Conservation (phyloP, 2,329 filamentous ascomycete species). For the Pestalotiopsis sp. region DNA sequence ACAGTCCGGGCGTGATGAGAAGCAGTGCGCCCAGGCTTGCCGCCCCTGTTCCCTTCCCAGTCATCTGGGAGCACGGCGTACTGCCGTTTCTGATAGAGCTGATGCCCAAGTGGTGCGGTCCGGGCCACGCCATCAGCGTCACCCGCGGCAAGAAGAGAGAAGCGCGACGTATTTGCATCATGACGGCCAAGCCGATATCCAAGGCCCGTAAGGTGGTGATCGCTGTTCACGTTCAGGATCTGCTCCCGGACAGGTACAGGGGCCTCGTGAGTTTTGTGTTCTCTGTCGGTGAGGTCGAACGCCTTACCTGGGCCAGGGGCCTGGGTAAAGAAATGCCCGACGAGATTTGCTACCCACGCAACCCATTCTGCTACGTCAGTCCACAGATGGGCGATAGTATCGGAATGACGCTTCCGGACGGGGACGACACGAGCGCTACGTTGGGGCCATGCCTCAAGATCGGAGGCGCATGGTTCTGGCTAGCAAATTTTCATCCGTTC, state of each 20-base stretch:
- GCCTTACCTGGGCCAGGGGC: conserved; percentile 44
- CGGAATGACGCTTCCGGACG: conserved; percentile 34
- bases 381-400: conserved; percentile 51
- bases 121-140: conserved; percentile 42
- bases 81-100: conserved; percentile 46
- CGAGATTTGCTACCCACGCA: conserved; percentile 43
- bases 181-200: conserved; percentile 38
- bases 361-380: conserved; percentile 45
- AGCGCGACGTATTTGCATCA: conserved; percentile 42
- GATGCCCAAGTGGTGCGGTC: conserved; percentile 44
- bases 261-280: conserved; percentile 39
- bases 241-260: conserved; percentile 39
- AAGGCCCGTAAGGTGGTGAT: conserved; percentile 42
- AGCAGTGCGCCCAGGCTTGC: conserved; percentile 30
- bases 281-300: conserved; percentile 38
- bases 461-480: conserved; percentile 42
- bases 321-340: conserved; percentile 40
- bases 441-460: conserved; percentile 43
- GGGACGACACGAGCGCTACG: conserved; percentile 42
- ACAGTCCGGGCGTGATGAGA: conserved; percentile 34
- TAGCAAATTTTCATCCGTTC: conserved; percentile 49
- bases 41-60: conserved; percentile 40
- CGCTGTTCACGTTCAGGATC: conserved; percentile 42
- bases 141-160: conserved; percentile 38
- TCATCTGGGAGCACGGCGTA: conserved; percentile 46